phyloP scores from a whole-genome alignment of 495 filamentous ascomycete genomes.

The Aspergillus mulundensis region DNA sequence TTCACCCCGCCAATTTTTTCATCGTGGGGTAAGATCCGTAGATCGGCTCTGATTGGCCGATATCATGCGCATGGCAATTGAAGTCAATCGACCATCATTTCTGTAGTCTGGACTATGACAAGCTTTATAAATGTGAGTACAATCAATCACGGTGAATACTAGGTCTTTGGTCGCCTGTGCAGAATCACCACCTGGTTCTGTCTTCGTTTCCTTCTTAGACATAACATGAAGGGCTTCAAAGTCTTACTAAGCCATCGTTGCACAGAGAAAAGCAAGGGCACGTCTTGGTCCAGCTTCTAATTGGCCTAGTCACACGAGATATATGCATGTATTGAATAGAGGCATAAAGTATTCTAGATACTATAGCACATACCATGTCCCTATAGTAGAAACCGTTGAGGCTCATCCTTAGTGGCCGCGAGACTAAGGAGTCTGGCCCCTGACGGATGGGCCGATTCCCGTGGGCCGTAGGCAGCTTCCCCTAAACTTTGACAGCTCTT shows the following conservation, averaged over 20 bases:
- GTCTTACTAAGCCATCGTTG: background rate
- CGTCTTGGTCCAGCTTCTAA: background rate
- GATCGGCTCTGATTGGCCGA: conserved; percentile 17
- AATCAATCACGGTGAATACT: too few relatives aligned
- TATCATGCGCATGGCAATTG: conserved; percentile 7
- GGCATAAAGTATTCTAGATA: too few relatives aligned
- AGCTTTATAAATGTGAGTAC: background rate
- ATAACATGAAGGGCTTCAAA: background rate
- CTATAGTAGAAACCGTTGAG: background rate
- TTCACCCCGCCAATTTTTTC: conserved; percentile 25
- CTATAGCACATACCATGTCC: background rate
- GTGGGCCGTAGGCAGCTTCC: background rate
- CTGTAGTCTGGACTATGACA: background rate
- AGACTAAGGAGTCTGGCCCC: background rate
- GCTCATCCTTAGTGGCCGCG: background rate
- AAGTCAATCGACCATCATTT: conserved; percentile 1
- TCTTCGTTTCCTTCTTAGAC: too few relatives aligned
- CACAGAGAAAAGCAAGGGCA: background rate
- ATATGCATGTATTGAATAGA: background rate
- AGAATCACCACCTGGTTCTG: too few relatives aligned
- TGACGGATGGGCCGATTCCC: background rate
- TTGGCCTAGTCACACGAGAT: background rate
- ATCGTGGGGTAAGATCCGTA: conserved; percentile 5
- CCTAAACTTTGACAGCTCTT: background rate
- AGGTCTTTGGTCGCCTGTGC: too few relatives aligned